Evolutionary conservation across 2,329 filamentous ascomycete genomes (phyloP).

Genomic region (Chaetomium strumarium): DNA sequence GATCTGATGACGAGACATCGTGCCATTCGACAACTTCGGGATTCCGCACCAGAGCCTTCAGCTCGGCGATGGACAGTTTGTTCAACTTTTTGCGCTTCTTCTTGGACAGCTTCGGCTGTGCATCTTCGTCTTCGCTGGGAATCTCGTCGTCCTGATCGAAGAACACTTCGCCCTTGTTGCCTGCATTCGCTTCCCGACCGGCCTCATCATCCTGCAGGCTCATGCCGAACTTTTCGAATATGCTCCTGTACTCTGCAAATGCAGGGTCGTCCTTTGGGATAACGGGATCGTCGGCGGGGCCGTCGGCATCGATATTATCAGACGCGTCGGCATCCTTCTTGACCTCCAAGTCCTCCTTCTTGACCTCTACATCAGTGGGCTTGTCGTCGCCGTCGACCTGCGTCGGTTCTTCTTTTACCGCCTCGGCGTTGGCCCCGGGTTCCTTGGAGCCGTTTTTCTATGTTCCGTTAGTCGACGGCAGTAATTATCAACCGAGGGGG

Average conservation of each 20-base stretch:
- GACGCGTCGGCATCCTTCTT: slow-evolving; percentile 35
- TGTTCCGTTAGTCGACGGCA: neutral
- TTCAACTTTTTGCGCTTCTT: slow-evolving; percentile 89
- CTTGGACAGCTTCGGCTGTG: slow-evolving; percentile 73
- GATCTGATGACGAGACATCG: slow-evolving; percentile 85
- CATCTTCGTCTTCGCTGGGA: slow-evolving; percentile 74
- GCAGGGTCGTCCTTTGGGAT: slow-evolving; percentile 65
- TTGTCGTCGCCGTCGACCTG: slow-evolving; percentile 32
- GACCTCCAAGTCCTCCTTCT: slow-evolving; percentile 38
- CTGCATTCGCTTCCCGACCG: slow-evolving; percentile 58
- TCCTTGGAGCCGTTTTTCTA: slow-evolving; percentile 16
- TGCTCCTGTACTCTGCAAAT: slow-evolving; percentile 75
- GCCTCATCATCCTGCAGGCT: slow-evolving; percentile 56
- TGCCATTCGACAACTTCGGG: slow-evolving; percentile 98
- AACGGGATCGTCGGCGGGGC: slow-evolving; percentile 42
- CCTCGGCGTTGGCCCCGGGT: slow-evolving; percentile 18
- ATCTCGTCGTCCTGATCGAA: slow-evolving; percentile 82
- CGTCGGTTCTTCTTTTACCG: slow-evolving; percentile 20
- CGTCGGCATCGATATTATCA: slow-evolving; percentile 38
- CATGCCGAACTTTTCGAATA: slow-evolving; percentile 74
- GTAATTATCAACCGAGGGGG: neutral
- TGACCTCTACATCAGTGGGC: slow-evolving; percentile 36
- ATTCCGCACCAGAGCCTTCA: slow-evolving; percentile 85
- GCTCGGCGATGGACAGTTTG: slow-evolving; percentile 88
- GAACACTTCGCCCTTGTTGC: slow-evolving; percentile 79